Percentiles rank a stretch among this genome's conserved stretches.
These are phyloP conservation scores for Fusarium sp. DNA, from an alignment of 2,329 filamentous ascomycete genomes.

Conservation along the genomic window DNA sequence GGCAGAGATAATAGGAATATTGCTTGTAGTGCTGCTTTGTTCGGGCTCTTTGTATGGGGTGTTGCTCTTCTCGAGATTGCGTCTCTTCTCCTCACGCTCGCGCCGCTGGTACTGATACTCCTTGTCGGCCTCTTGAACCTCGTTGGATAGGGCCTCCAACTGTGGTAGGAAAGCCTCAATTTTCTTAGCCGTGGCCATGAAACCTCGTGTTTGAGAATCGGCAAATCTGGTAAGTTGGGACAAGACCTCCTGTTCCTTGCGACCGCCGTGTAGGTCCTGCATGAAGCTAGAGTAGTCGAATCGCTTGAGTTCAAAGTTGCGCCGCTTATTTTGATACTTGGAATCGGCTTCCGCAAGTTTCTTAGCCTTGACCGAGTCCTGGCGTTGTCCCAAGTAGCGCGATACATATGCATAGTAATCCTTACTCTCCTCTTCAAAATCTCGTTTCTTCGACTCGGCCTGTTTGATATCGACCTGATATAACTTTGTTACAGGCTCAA, in stretches of 20 bases:
- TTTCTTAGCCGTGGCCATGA: conserved; percentile 86
- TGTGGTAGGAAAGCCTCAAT: conserved; percentile 90
- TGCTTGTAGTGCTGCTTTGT: conserved; percentile 62
- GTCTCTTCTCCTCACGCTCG: conserved; percentile 95
- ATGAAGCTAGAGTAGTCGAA: conserved; percentile 99
- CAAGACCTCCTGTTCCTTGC: conserved; percentile 96
- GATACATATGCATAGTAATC: conserved; percentile 98
- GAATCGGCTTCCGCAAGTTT: conserved; percentile 95
- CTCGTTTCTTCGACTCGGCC: conserved; percentile 95
- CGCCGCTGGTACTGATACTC: conserved; percentile 95
- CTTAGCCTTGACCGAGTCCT: conserved; percentile 97
- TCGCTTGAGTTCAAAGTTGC: conserved; percentile 95
- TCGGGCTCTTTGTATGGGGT: conserved; percentile 81
- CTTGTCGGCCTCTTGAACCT: conserved; percentile 95
- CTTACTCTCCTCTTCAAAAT: conserved; percentile 98
- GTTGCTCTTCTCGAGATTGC: conserved; percentile 90
- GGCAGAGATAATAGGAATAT: conserved; percentile 49
- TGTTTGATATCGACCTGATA: conserved; percentile 98
- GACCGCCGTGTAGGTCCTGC: conserved; percentile 98
- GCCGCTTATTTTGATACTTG: conserved; percentile 94
- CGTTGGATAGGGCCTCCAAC: conserved; percentile 86
- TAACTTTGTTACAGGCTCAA: conserved; percentile 91
- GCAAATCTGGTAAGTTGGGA: conserved; percentile 96
- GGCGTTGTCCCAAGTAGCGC: conserved; percentile 94
- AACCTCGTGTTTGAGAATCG: conserved; percentile 87